Base-by-base conservation (phyloP, 805 yeast genomes). In the Saturnispora quitensis region DNA sequence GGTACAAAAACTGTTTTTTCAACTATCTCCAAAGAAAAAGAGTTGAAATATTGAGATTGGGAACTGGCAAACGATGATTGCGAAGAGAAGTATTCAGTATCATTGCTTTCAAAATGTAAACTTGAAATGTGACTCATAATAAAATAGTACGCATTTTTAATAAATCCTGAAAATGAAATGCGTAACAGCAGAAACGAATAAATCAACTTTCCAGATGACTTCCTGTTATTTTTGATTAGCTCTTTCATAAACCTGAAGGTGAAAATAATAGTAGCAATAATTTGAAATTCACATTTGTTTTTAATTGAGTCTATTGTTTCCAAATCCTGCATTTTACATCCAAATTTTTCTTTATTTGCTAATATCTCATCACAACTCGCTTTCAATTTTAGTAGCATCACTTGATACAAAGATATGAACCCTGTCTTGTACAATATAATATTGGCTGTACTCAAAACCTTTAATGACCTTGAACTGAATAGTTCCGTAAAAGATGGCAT, bases 211-310 rank as follows among this genome's bases (percentile, higher is more conserved):
- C 17, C 34, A 3, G 36, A 48, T 5, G 28, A 35, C 5, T 49
- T 25, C 8, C 25, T 17, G 8, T 46, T 31, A 15, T 17, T 5
- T 27, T 27, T 27, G 22, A 50, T 22, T 6, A 24, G 8, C 7
- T 38, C 42, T 22, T 35, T 48, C 40, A 51, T 51, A n/a, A 48
- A 20, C 13, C 45, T 42, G 6, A 51, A 43, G 10, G 43, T 25
- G 9, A 44, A 31, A 4, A 51, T 17, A 33, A 43, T 24, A 18
- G 38, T 24, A 13, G 25, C 22, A 13, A 35, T 35, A 15, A 40
- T 36, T 38, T 50, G 48, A 10, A 28, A 28, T 17, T 36, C 54
- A 35, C 50, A 48, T 40, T 24, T 43, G 18, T 27, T 27, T 13
- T 25, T 43, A 4, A 51, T 20, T 5, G 20, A 15, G 17, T 36